Percentiles rank a stretch among this genome's conserved stretches.
Evolutionary conservation across 2,329 filamentous ascomycete species (phyloP).

Genomic region (Talaromyces sp.): DNA sequence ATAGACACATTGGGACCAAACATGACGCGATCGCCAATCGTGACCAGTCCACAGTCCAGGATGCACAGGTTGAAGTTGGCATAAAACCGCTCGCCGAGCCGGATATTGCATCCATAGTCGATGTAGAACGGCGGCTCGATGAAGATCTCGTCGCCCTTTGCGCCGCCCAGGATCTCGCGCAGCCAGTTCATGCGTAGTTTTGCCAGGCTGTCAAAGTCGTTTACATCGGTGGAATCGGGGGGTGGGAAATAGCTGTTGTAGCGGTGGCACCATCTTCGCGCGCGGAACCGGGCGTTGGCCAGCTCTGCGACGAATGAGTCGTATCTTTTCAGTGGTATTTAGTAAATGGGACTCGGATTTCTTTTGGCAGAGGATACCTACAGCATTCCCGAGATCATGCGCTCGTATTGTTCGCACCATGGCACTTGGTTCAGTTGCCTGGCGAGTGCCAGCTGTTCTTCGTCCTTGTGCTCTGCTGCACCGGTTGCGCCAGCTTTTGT

Average conservation of each 20-base stretch:
- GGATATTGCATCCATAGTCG: constrained; percentile 62
- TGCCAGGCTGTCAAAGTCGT: constrained; percentile 34
- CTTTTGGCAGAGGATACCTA: constrained; percentile 5
- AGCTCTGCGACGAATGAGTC: constrained; percentile 47
- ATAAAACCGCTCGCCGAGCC: constrained; percentile 55
- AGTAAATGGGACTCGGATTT: neutral
- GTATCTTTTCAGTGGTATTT: constrained; percentile 39
- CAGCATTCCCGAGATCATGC: constrained; percentile 22
- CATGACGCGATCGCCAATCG: constrained; percentile 48
- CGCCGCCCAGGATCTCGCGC: constrained; percentile 43
- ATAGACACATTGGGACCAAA: constrained; percentile 50
- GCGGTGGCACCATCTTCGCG: constrained; percentile 51
- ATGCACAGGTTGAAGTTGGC: constrained; percentile 41
- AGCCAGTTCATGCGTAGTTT: constrained; percentile 42
- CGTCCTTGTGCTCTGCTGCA: constrained; percentile 6
- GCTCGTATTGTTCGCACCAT: constrained; percentile 22
- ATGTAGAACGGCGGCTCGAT: constrained; percentile 58
- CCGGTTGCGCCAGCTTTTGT: neutral
- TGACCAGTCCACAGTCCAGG: constrained; percentile 49
- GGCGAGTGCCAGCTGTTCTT: constrained; percentile 11
- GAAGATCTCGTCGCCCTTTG: constrained; percentile 46
- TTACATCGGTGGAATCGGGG: constrained; percentile 6
- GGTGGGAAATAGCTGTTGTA: constrained; percentile 54
- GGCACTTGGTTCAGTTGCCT: constrained; percentile 13
- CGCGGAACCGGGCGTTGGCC: constrained; percentile 47